Conservation (phyloP, 768 basidiomycete species). For the Bullera alba region DNA sequence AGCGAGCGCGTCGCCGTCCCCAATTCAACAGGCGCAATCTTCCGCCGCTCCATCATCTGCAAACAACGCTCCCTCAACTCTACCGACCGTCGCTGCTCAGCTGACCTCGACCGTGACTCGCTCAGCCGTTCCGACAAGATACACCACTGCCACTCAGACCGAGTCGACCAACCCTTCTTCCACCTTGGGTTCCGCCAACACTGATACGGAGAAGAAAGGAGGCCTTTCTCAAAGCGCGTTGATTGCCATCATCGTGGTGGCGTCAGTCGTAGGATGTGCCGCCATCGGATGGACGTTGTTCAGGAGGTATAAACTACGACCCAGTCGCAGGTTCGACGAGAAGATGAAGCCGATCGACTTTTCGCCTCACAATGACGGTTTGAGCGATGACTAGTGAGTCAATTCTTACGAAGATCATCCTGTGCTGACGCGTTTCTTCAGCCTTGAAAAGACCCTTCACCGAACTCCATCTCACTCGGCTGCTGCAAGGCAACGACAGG, state of each 20-base stretch:
- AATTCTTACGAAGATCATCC: not conserved
- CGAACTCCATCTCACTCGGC: conserved; percentile 30
- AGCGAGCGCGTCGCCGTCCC: no score
- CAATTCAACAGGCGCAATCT: no score
- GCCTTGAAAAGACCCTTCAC: conserved; percentile 39
- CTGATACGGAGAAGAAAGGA: conserved; percentile 6
- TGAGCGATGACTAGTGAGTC: conserved; percentile 34
- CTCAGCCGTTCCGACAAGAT: no score
- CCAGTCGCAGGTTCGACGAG: conserved; percentile 35
- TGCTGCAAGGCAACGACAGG: conserved; percentile 33
- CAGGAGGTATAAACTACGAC: conserved; percentile 40
- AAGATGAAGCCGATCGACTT: conserved; percentile 43
- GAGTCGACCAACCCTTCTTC: no score
- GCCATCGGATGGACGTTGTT: conserved; percentile 37
- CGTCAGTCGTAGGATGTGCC: conserved; percentile 30
- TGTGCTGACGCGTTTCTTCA: conserved; percentile 7
- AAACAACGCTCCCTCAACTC: no score
- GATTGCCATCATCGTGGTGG: conserved; percentile 40
- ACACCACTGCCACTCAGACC: no score
- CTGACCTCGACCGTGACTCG: no score
- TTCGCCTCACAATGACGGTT: conserved; percentile 26
- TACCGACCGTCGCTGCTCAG: no score
- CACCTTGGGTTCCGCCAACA: no score
- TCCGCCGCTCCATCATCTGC: no score
- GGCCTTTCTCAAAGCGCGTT: conserved; percentile 33